These are phyloP conservation scores for Citrus maxima DNA, from an alignment of 345 rosid genomes.

Conservation along the genomic window DNA sequence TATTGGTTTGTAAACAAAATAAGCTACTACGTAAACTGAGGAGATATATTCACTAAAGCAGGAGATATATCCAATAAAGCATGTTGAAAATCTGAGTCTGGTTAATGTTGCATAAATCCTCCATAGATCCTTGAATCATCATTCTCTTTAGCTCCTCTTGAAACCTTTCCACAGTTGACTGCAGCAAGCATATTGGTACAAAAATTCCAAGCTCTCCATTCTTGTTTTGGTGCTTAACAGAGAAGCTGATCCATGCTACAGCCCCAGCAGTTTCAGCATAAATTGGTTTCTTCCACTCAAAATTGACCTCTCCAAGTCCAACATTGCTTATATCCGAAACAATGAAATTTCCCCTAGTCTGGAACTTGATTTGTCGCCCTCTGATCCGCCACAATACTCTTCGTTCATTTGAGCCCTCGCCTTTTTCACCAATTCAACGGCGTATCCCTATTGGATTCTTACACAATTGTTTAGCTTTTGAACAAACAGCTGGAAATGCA, in stretches of 20 bases:
- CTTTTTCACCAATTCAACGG: conserved; percentile 16
- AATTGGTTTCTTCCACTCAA: conserved; percentile 24
- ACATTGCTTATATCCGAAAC: neutral
- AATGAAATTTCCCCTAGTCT: neutral
- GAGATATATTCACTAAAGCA: neutral
- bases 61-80: neutral
- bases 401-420: conserved; percentile 4
- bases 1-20: too few relatives aligned
- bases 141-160: conserved; percentile 1
- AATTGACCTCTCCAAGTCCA: conserved; percentile 14
- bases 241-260: neutral
- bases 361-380: conserved; percentile 7
- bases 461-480: conserved; percentile 4
- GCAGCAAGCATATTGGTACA: conserved; percentile 15
- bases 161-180: conserved; percentile 19
- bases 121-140: neutral
- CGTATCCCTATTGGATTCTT: neutral
- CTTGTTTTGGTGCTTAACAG: neutral
- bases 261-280: conserved; percentile 21
- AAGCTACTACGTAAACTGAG: neutral
- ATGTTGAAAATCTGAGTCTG: neutral
- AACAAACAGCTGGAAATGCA: conserved; percentile 6
- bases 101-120: neutral
- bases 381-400: conserved; percentile 9
- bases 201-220: conserved; percentile 23